A percentile compares a stretch with the other conserved stretches of the same genome.
Evolutionary conservation across 2,329 filamentous ascomycete genomes (phyloP).

Genomic region (Nigrograna mackinnonii): DNA sequence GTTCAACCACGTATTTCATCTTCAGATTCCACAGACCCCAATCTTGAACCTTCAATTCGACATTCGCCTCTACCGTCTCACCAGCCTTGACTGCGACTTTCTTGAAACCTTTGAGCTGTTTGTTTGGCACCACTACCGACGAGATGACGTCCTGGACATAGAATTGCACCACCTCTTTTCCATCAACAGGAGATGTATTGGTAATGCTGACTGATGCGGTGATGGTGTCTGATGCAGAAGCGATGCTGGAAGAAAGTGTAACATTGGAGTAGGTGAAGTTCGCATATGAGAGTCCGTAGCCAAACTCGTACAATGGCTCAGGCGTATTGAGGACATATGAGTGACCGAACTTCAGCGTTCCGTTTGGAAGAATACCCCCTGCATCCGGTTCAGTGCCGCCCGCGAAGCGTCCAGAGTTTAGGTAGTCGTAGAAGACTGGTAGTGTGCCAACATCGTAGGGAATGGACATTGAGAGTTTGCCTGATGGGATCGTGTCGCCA

Average conservation of each 20-base stretch:
- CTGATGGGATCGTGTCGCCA: constrained; percentile 67
- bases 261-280: constrained; percentile 63
- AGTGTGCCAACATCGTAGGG: constrained; percentile 68
- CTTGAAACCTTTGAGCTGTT: constrained; percentile 67
- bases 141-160: constrained; percentile 67
- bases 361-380: constrained; percentile 59
- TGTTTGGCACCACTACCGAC: constrained; percentile 67
- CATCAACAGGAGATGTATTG: constrained; percentile 61
- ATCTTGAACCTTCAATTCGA: constrained; percentile 55
- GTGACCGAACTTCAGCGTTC: constrained; percentile 65
- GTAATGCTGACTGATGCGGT: constrained; percentile 65
- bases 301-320: constrained; percentile 66
- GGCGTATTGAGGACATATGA: constrained; percentile 67
- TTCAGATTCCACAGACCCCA: constrained; percentile 60
- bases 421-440: constrained; percentile 73
- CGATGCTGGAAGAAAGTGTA: constrained; percentile 53
- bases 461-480: constrained; percentile 69
- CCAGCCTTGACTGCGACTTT: constrained; percentile 66
- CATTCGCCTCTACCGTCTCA: constrained; percentile 56
- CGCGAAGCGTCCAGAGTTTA: constrained; percentile 70
- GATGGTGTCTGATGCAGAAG: constrained; percentile 56
- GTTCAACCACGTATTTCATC: constrained; percentile 76
- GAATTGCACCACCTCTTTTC: constrained; percentile 69
- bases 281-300: constrained; percentile 69
- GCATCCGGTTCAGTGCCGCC: constrained; percentile 51